Base-by-base conservation (phyloP, 2,329 filamentous ascomycete genomes). In the Calonectria multiphialidica region DNA sequence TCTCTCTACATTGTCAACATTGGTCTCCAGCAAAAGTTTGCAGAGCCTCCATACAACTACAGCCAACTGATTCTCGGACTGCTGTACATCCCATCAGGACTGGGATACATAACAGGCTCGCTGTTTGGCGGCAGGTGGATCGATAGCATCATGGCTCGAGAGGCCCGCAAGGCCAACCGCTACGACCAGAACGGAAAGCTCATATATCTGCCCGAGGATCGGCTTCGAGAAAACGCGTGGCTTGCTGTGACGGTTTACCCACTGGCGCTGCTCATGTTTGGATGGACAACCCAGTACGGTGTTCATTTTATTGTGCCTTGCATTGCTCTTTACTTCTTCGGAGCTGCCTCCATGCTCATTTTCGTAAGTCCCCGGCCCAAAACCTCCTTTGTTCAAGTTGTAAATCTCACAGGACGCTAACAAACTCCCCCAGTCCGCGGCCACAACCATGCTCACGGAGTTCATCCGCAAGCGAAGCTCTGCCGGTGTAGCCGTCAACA, bases 381-480 rank as follows among this genome's bases (percentile, higher is more conserved):
- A 28, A 23, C 59, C 42, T 21, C 42, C n/a, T 45, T 16, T 25
- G 33, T 13, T 21, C 57, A 37, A 50, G 6, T 15, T 25, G 25
- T 25, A 37, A 25, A 7, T 3, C 25, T 3, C 7, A 5, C 23
- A 53, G 5, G 21, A 10, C 44, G 47, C 76, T 80, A 71, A 77
- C 61, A 33, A 21, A 13, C 7, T 4, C 18, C 8, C 8, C n/a
- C 37, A 86, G 84, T 83, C 90, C 61, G 89, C 91, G 76, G 88
- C 90, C 0, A 95, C 94, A 0, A 97, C 95, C 0, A 95, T 97
- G 93, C 86, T 97, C 75, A 96, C 94, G 0, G 94, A 97, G 80
- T 95, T 96, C 80, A 93, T 96, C 87, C 93, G 93, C 16, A 88
- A 90, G 49, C 88, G 89, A 74, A 93, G 92, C 62, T 93, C 91